These are phyloP conservation scores for Flaveria floridana DNA, from an alignment of 140 eudicot species.

Conservation along the genomic window DNA sequence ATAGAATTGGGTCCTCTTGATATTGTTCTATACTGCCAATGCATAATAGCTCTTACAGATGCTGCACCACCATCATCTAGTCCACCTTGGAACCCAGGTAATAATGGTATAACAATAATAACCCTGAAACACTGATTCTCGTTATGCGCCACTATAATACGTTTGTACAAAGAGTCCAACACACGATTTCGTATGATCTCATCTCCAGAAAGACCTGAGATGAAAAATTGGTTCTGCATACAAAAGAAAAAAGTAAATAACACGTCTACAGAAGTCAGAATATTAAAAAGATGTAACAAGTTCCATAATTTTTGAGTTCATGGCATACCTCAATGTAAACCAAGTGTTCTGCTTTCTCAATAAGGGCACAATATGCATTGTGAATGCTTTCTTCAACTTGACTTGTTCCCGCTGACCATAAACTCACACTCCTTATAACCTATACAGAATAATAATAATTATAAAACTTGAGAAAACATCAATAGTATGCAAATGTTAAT, in stretches of 20 bases:
- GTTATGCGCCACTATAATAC: slow-evolving; percentile 69
- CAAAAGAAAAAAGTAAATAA: slow-evolving; percentile 29
- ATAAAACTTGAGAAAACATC: neutral
- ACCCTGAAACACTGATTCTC: slow-evolving; percentile 85
- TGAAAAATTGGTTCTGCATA: slow-evolving; percentile 91
- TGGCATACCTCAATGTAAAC: slow-evolving; percentile 79
- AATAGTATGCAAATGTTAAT: neutral
- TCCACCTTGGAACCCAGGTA: slow-evolving; percentile 99
- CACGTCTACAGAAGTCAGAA: neutral
- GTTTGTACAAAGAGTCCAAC: slow-evolving; percentile 71
- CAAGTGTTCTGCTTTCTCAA: slow-evolving; percentile 89
- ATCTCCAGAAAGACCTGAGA: slow-evolving; percentile 92
- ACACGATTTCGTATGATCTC: slow-evolving; percentile 83
- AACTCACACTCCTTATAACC: slow-evolving; percentile 90
- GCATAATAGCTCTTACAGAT: slow-evolving; percentile 98
- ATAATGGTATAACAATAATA: slow-evolving; percentile 82
- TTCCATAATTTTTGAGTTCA: slow-evolving; percentile 3
- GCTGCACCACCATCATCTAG: slow-evolving; percentile 97
- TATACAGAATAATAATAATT: slow-evolving; percentile 29
- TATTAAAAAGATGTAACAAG: neutral
- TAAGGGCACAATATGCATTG: slow-evolving; percentile 86
- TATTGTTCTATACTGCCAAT: slow-evolving; percentile 96
- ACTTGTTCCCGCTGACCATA: slow-evolving; percentile 98
- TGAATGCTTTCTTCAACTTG: slow-evolving; percentile 95
- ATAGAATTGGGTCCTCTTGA: slow-evolving; percentile 80